Percentiles rank a stretch among this genome's conserved stretches.
Evolutionary conservation across 2,329 filamentous ascomycete species (phyloP).

Genomic region (Nectriaceae sp.): DNA sequence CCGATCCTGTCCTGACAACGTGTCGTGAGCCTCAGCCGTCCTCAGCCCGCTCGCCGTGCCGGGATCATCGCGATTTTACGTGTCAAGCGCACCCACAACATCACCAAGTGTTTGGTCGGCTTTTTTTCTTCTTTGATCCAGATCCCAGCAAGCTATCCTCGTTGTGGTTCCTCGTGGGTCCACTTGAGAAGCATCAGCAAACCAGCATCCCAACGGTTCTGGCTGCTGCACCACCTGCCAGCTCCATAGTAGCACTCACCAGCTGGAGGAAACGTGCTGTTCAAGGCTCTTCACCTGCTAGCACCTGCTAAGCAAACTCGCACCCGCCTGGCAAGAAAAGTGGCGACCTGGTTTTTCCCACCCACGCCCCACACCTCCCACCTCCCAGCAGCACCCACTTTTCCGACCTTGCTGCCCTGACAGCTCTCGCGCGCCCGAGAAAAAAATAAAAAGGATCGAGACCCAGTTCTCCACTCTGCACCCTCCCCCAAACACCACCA

Average conservation of each 20-base stretch:
- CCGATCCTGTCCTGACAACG: background rate
- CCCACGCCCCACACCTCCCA: conserved; percentile 19
- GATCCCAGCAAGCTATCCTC: conserved; percentile 31
- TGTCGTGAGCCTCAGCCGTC: too few species aligned
- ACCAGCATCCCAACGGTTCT: conserved; percentile 29
- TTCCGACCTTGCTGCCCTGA: conserved; percentile 31
- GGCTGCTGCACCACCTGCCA: conserved; percentile 5
- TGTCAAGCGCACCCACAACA: too few species aligned
- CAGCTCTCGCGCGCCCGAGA: conserved; percentile 27
- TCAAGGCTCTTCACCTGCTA: too few species aligned
- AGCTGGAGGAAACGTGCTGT: conserved; percentile 8
- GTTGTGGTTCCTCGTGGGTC: conserved; percentile 31
- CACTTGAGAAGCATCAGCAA: conserved; percentile 28
- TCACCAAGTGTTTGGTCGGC: conserved; percentile 20
- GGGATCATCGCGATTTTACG: too few species aligned
- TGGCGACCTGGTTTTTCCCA: background rate
- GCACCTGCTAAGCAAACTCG: too few species aligned
- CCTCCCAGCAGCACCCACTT: conserved; percentile 29
- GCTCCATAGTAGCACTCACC: background rate
- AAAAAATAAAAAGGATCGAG: conserved; percentile 46
- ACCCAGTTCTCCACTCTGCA: conserved; percentile 49
- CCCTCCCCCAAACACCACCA: conserved; percentile 48
- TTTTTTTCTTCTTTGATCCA: conserved; percentile 17
- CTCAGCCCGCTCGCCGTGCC: background rate
- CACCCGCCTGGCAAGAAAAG: too few species aligned